Evolutionary conservation across 192 early-diverging fungal genomes (phyloP).

Genomic region (Podila horticola): DNA sequence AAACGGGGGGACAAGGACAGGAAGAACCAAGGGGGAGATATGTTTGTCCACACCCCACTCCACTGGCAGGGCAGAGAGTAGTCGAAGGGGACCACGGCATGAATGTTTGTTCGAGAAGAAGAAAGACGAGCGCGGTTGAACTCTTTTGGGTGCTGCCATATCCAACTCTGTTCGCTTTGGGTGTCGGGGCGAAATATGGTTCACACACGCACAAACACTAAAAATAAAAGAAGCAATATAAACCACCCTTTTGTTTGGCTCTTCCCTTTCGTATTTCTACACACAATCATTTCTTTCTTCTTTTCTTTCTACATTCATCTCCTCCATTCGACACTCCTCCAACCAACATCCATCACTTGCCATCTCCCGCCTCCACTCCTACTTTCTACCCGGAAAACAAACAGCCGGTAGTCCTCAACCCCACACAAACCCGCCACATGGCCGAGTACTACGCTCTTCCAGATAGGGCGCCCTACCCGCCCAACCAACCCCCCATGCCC

Average conservation of each 20-base stretch:
- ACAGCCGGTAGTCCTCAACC: no score
- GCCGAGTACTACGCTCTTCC: conserved; percentile 1
- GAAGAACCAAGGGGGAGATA: no score
- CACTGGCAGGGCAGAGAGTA: no score
- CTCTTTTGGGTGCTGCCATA: no score
- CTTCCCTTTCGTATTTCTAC: conserved; percentile 3
- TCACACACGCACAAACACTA: background rate
- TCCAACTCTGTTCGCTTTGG: no score
- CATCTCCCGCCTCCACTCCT: background rate
- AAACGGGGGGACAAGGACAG: no score
- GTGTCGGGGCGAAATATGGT: no score
- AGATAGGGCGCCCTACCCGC: conserved; percentile 20
- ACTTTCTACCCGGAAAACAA: background rate
- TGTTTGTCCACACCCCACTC: no score
- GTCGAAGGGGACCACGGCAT: no score
- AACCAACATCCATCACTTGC: background rate
- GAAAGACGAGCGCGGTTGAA: no score
- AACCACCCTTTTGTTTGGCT: background rate
- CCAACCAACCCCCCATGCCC: conserved; percentile 13
- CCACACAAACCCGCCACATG: background rate
- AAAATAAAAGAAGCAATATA: background rate
- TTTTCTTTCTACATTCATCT: background rate
- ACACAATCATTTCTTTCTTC: background rate
- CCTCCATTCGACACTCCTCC: background rate
- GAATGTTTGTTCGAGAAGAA: no score